A percentile compares a stretch with the other conserved stretches of the same genome.
Evolutionary conservation across 495 filamentous ascomycete genomes (phyloP).

Genomic region (Oleoguttula mirabilis): DNA sequence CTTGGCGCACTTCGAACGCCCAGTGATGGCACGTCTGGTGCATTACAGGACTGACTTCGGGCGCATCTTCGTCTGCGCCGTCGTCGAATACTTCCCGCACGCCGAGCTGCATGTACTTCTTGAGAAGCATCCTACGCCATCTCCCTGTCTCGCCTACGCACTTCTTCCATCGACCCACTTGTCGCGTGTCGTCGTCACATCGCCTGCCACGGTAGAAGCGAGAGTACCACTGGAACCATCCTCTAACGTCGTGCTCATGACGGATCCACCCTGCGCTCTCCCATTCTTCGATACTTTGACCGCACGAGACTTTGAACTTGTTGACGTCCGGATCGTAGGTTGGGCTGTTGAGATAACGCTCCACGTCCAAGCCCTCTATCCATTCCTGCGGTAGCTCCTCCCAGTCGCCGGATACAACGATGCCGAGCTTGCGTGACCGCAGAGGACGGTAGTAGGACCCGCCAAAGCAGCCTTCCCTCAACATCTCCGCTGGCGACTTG

Average conservation of each 20-base stretch:
- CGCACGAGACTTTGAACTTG: constrained; percentile 37
- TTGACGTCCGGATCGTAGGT: constrained; percentile 35
- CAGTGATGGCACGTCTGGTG: constrained; percentile 42
- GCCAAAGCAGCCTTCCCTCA: constrained; percentile 37
- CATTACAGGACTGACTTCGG: constrained; percentile 40
- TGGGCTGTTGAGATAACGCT: constrained; percentile 26
- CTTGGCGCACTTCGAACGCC: constrained; percentile 37
- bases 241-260: constrained; percentile 35
- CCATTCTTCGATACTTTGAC: constrained; percentile 41
- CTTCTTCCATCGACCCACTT: constrained; percentile 36
- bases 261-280: constrained; percentile 39
- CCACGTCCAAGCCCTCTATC: constrained; percentile 29
- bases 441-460: constrained; percentile 38
- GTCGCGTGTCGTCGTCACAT: constrained; percentile 39
- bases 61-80: constrained; percentile 30
- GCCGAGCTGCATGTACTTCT: constrained; percentile 34
- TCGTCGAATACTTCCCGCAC: constrained; percentile 37
- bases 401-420: constrained; percentile 33
- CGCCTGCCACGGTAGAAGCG: constrained; percentile 37
- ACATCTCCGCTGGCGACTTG: constrained; percentile 37
- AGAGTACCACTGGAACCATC: constrained; percentile 43
- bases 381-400: constrained; percentile 33
- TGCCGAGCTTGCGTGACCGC: constrained; percentile 29
- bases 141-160: constrained; percentile 38
- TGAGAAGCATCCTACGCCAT: constrained; percentile 35